A percentile compares a stretch with the other conserved stretches of the same genome.
These are phyloP conservation scores for Aegilops tauschii DNA, from an alignment of 176 grass and related monocot species.

Conservation along the genomic window DNA sequence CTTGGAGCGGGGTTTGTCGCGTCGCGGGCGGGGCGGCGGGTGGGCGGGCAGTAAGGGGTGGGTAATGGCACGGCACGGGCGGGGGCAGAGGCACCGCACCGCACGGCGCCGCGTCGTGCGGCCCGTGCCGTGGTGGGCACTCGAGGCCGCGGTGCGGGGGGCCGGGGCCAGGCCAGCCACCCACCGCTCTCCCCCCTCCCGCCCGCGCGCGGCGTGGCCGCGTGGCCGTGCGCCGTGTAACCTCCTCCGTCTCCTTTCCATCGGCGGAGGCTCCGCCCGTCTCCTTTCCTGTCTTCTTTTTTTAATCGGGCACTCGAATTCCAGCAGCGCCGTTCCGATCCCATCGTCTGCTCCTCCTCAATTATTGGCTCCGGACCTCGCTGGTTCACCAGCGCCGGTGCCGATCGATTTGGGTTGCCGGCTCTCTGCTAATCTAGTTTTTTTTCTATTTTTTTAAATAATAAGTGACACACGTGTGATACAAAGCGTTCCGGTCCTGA, in stretches of 20 bases:
- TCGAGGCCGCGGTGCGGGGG: neutral
- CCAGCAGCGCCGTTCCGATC: conserved; percentile 1
- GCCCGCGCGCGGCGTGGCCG: conserved; percentile 11
- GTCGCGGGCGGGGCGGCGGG: neutral
- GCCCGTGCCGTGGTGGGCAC: conserved; percentile 13
- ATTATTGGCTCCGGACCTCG: neutral
- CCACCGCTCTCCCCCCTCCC: neutral
- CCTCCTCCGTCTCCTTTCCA: neutral
- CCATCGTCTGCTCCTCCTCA: neutral
- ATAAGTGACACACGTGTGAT: too few species aligned
- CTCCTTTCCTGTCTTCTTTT: neutral
- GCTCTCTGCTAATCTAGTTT: too few species aligned
- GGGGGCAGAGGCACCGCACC: neutral
- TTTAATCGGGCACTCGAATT: neutral
- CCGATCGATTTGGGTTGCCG: neutral
- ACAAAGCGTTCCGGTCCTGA: too few species aligned
- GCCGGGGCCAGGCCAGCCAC: neutral
- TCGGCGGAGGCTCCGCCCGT: neutral
- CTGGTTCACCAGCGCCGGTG: neutral
- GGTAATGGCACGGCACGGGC: neutral
- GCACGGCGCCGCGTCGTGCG: conserved; percentile 29
- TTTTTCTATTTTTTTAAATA: too few species aligned
- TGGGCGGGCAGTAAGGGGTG: neutral
- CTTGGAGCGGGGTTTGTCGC: conserved; percentile 39
- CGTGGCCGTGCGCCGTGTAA: conserved; percentile 44